These are phyloP conservation scores for Colletotrichum magnum DNA, from an alignment of 2,329 filamentous ascomycete genomes.

Conservation along the genomic window DNA sequence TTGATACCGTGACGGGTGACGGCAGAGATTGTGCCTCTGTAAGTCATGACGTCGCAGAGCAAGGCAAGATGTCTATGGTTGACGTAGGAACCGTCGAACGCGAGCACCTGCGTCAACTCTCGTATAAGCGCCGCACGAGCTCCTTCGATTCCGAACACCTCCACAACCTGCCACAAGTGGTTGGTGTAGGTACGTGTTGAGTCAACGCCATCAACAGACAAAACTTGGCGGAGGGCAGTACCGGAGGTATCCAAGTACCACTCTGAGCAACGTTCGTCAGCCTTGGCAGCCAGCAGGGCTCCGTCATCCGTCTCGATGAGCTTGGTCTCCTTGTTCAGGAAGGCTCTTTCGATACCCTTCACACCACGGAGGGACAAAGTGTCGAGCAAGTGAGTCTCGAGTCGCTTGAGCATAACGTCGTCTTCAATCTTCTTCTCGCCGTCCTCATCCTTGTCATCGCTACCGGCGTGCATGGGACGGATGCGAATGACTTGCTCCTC, in stretches of 20 bases:
- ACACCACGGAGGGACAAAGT: conserved; percentile 93
- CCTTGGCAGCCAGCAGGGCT: conserved; percentile 80
- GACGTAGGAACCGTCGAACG: conserved; percentile 99
- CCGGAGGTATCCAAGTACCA: conserved; percentile 98
- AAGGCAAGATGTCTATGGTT: conserved; percentile 98
- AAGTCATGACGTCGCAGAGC: conserved; percentile 97
- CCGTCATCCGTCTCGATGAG: conserved; percentile 79
- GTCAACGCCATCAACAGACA: conserved; percentile 91
- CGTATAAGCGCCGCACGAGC: conserved; percentile 88
- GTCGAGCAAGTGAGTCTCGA: conserved; percentile 92
- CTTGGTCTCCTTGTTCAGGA: conserved; percentile 86
- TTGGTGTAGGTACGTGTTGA: conserved; percentile 90
- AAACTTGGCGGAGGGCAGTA: conserved; percentile 85
- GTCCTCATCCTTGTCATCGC: conserved; percentile 81
- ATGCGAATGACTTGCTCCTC: conserved; percentile 96
- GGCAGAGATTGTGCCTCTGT: conserved; percentile 92
- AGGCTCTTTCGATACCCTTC: conserved; percentile 88
- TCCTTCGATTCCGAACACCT: conserved; percentile 96
- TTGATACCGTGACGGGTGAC: conserved; percentile 99
- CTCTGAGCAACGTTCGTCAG: conserved; percentile 83
- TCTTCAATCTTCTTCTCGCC: conserved; percentile 77
- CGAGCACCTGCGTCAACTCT: conserved; percentile 92
- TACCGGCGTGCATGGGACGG: conserved; percentile 79
- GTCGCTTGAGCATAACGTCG: conserved; percentile 91
- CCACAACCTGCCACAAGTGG: conserved; percentile 93